Base-by-base conservation (phyloP, 2,329 filamentous ascomycete species). In the Pseudogymnoascus sp. region DNA sequence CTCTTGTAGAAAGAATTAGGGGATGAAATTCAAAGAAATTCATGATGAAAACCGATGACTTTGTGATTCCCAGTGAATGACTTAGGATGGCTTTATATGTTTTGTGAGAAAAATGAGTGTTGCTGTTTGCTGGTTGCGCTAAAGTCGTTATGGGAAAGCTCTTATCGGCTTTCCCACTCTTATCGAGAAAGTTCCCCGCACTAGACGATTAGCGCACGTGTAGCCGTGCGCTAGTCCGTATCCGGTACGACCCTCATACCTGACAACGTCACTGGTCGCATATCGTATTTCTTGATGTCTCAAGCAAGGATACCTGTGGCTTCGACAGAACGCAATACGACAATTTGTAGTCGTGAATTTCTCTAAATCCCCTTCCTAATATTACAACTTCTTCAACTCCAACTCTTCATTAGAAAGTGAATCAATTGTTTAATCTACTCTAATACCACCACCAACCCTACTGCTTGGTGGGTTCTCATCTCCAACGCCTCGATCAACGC, bases 201-300 rank as follows among this genome's bases (percentile, higher is more conserved):
- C 45, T 52, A 52, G 27, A 52, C 5, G 4, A 25, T 31, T 52
- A 52, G 45, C 45, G 45, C 27, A 31, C 4, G 1, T 29, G 25
- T 52, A 52, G 15, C 27, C 27, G 27, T 12, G 7, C 25, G 45
- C 27, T 52, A 52, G 45, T 52, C 13, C 13, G 1, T 1, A 52
- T 52, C 3, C 13, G 25, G 42, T 52, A 13, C 13, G 25, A 31
- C 42, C 25, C 4, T 31, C 45, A 9, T 15, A 52, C n/a, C 45
- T 52, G 45, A 52, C 45, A 52, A 52, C 45, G 45, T 52, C 45
- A 52, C 45, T 52, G 45, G 45, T 52, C 25, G 45, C 31, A 52
- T 52, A 10, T 31, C 45, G 45, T 52, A 52, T 52, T 27, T 52
- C 21, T 15, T 15, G 12, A 52, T 52, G 45, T 52, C 27, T 52